Evolutionary conservation across 1,284 basidiomycete species (phyloP).

Genomic region (Rugosomyces carneus): DNA sequence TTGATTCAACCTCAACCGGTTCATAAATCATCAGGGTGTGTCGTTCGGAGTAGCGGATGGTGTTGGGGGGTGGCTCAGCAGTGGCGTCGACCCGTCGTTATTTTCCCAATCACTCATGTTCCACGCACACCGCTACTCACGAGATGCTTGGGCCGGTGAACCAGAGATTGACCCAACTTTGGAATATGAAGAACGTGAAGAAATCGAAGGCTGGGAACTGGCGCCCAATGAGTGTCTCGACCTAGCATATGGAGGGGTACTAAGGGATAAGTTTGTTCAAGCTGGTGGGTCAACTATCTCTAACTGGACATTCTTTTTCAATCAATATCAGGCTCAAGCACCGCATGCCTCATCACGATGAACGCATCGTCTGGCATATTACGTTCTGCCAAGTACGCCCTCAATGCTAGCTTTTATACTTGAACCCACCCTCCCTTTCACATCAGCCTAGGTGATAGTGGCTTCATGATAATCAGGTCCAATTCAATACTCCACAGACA

Average conservation of each 20-base stretch:
- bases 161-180: constrained; percentile 81
- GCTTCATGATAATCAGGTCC: constrained; percentile 73
- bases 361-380: constrained; percentile 73
- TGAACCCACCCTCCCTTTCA: constrained; percentile 6
- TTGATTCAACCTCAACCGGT: constrained; percentile 17
- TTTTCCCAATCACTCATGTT: constrained; percentile 58
- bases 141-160: constrained; percentile 68
- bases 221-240: constrained; percentile 66
- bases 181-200: constrained; percentile 68
- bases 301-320: neutral
- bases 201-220: constrained; percentile 65
- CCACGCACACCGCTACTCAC: constrained; percentile 57
- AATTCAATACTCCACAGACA: constrained; percentile 61
- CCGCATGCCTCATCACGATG: constrained; percentile 74
- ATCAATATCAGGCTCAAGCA: constrained; percentile 66
- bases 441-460: constrained; percentile 77
- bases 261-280: constrained; percentile 62
- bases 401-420: neutral
- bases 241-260: constrained; percentile 66
- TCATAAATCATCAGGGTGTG: constrained; percentile 52
- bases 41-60: constrained; percentile 62
- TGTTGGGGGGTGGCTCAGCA: constrained; percentile 53
- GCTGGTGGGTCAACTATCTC: constrained; percentile 50
- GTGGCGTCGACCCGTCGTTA: constrained; percentile 79
- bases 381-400: constrained; percentile 71